Evolutionary conservation across 805 yeast species (phyloP), one percentile per base, ranked within the genome.

Genomic region (Saturnispora diversa): DNA sequence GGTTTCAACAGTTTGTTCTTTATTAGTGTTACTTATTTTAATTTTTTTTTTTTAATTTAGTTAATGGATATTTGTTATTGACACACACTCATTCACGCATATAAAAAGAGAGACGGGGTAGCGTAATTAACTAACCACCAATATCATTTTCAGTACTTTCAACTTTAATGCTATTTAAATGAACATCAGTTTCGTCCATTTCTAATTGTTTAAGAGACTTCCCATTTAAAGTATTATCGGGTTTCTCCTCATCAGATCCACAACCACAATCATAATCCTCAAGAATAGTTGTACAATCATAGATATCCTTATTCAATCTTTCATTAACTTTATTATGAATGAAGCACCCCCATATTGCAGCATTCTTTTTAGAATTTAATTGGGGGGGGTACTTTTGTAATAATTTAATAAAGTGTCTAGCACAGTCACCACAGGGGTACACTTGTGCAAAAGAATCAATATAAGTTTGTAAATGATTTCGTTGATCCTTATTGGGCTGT

Each of bases 241-340:
- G 63, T 35, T 64, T 69, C 49, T 71, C 75, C 51, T 78, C 90
- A 37, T 77, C 94, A 10, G 59, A 68, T 1, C 92, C 95, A 63
- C 98, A 90, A 0, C 98, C 98, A 66, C 98, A 90, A 53, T 88
- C 95, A 60, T 92, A 92, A 60, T 85, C 92, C 50, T 86, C 96
- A 40, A 84, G 65, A 42, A 92, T 82, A 6, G 72, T 75, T 2
- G 84, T 69, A 58, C 99, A 92, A 58, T 92, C 97, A 58, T 86
- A 92, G 13, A 69, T 66, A 1, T 71, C 74, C 51, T 88, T 85
- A 4, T 68, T 68, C 32, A 88, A 66, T 38, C 80, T 65, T 40
- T 74, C 74, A 59, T 90, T 90, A 26, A 88, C 97, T 53, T 77
- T 70, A 58, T 90, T 88, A 63, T 88, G 97, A 4, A 88, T 68